Evolutionary conservation across 441 rosid species (phyloP), one percentile per base, ranked within the genome.

Genomic region (Populus tomentosa): DNA sequence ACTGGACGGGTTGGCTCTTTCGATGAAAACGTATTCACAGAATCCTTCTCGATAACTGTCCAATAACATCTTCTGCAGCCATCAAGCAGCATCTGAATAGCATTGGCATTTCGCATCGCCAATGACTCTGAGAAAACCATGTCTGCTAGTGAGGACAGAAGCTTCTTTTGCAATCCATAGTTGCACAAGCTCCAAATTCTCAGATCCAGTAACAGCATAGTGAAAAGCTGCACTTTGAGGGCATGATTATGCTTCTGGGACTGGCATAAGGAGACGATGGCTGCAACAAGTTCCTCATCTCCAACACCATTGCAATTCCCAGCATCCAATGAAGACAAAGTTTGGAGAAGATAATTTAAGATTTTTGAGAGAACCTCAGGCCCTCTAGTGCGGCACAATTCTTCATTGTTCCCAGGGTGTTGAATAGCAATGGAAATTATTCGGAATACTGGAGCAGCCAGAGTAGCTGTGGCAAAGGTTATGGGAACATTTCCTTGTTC

Each of bases 1-100:
- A 91, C 78, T 82, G 97, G 98, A 70, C 90, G 98, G 8, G 80
- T 81, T 82, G 81, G 87, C 83, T 86, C 85, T 50, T 90, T 87
- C 71, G 82, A 77, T 69, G 91, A 89, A 84, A 90, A 94, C 18
- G 90, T 84, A 75, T 86, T 79, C 72, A 89, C 89, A 11, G 98
- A 94, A 81, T 91, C 95, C 87, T 89, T 91, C 84, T 97, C 98
- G 70, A 84, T 87, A 79, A 89, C 81, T 79, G 88, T 89, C 99
- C 99, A 97, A 84, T 93, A 97, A 89, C 99, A 97, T 85, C 90
- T 93, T 92, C 99, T 90, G 88, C 99, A 93, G 83, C 98, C 97
- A 90, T 97, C 99, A 80, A 97, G 95, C 86, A 97, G 98, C 95
- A 94, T 85, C 83, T 97, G 99, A 83, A 97, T 92, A 83, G 99